Evolutionary conservation across 139 green algal genomes (phyloP).

Genomic region (Zygnema circumcarinatum): DNA sequence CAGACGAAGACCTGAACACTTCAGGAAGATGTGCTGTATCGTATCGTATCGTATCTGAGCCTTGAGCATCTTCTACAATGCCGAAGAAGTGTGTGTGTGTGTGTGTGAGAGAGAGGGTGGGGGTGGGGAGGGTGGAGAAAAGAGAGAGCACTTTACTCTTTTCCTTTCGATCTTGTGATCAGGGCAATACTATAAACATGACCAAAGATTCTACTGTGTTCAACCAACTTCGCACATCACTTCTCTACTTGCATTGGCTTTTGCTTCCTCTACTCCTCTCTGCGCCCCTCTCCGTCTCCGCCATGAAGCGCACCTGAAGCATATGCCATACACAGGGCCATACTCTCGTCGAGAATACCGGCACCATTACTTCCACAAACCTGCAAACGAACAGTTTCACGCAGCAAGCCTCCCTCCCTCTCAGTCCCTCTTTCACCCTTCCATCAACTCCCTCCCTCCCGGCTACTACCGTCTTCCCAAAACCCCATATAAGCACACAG

Average conservation of each 20-base stretch:
- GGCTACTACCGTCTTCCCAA: neutral
- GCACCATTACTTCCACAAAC: constrained; percentile 61
- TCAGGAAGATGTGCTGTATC: neutral
- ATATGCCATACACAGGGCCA: constrained; percentile 60
- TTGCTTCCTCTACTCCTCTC: too few species aligned
- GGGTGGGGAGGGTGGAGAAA: too few species aligned
- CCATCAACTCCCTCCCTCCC: neutral
- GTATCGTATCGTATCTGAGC: neutral
- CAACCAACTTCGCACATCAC: too few species aligned
- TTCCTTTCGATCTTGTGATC: too few species aligned
- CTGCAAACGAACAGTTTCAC: constrained; percentile 14
- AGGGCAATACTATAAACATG: too few species aligned
- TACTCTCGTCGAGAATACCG: constrained; percentile 40
- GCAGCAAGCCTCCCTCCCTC: neutral
- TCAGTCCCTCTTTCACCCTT: neutral
- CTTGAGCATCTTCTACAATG: neutral
- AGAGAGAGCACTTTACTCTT: too few species aligned
- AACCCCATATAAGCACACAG: neutral
- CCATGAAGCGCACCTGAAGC: constrained; percentile 53
- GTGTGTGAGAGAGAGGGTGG: neutral
- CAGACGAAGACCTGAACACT: too few species aligned
- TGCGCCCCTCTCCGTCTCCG: too few species aligned
- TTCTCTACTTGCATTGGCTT: too few species aligned
- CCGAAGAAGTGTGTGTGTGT: neutral
- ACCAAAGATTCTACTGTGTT: too few species aligned